A percentile compares a stretch with the other conserved stretches of the same genome.
These are phyloP conservation scores for Zasmidium angulare DNA, from an alignment of 2,329 filamentous ascomycete genomes.

Conservation along the genomic window DNA sequence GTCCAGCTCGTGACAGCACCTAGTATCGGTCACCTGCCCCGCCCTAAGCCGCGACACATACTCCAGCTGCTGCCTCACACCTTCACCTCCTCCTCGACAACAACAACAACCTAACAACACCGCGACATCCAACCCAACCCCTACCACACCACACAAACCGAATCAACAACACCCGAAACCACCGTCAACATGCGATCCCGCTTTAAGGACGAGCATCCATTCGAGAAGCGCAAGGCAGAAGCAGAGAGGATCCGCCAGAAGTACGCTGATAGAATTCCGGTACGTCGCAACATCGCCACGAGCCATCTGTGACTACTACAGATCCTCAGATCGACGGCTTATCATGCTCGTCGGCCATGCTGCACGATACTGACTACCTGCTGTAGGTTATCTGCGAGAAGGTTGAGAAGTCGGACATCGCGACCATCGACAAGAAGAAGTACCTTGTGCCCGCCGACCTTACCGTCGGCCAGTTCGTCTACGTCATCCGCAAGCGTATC, in stretches of 20 bases:
- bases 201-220: slow-evolving; percentile 99
- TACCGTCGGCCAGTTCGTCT: slow-evolving; percentile 99
- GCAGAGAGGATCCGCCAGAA: slow-evolving; percentile 99
- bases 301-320: background rate
- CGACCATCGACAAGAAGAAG: slow-evolving; percentile 99
- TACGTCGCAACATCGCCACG: slow-evolving; percentile 54
- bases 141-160: slow-evolving; percentile 6
- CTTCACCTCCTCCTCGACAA: background rate
- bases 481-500: slow-evolving; percentile 99
- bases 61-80: no score
- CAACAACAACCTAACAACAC: slow-evolving; percentile 19
- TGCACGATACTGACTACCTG: slow-evolving; percentile 7
- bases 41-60: no score
- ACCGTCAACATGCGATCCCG: slow-evolving; percentile 85
- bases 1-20: background rate
- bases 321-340: background rate
- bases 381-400: slow-evolving; percentile 96
- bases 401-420: slow-evolving; percentile 98
- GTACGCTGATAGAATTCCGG: slow-evolving; percentile 96
- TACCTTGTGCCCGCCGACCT: slow-evolving; percentile 96
- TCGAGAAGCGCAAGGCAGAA: slow-evolving; percentile 99
- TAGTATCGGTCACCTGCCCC: no score
- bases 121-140: background rate
- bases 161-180: slow-evolving; percentile 7
- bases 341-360: background rate